phyloP scores from a whole-genome alignment of 345 rosid species.

The Dipteronia dyeriana region DNA sequence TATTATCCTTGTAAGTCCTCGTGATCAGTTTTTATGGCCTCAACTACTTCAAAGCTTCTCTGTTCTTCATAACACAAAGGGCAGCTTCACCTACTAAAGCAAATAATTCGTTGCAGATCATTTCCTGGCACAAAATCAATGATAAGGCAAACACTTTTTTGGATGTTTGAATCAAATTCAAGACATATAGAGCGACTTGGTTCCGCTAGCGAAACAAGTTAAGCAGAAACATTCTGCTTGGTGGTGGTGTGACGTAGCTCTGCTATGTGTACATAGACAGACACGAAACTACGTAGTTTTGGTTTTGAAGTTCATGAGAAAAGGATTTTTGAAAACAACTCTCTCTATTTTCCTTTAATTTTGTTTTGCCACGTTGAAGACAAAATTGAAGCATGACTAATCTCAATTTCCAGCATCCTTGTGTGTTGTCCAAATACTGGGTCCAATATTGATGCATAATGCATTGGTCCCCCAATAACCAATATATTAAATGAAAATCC shows the following conservation, averaged over 20 bases:
- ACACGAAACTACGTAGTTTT: too few relatives aligned
- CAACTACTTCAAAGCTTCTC: not conserved
- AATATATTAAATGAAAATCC: constrained; percentile 9
- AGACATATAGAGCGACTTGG: too few relatives aligned
- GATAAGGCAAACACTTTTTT: not conserved
- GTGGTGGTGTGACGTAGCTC: too few relatives aligned
- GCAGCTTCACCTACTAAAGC: not conserved
- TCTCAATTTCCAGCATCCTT: not conserved
- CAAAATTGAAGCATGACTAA: not conserved
- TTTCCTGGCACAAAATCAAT: constrained; percentile 3
- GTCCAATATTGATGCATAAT: not conserved
- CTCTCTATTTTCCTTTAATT: not conserved
- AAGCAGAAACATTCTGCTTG: too few relatives aligned
- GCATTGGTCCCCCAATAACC: constrained; percentile 5
- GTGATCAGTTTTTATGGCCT: not conserved
- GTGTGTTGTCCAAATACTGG: not conserved
- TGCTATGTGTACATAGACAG: too few relatives aligned
- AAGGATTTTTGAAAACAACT: not conserved
- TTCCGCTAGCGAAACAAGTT: too few relatives aligned
- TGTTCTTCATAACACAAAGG: not conserved
- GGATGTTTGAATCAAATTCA: too few relatives aligned
- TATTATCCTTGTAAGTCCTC: not conserved
- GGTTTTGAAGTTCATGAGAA: too few relatives aligned
- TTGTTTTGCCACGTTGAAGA: not conserved
- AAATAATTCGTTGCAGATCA: constrained; percentile 12